Base-by-base conservation (phyloP, 2,329 filamentous ascomycete genomes). In the Aspergillus novofumigatus region DNA sequence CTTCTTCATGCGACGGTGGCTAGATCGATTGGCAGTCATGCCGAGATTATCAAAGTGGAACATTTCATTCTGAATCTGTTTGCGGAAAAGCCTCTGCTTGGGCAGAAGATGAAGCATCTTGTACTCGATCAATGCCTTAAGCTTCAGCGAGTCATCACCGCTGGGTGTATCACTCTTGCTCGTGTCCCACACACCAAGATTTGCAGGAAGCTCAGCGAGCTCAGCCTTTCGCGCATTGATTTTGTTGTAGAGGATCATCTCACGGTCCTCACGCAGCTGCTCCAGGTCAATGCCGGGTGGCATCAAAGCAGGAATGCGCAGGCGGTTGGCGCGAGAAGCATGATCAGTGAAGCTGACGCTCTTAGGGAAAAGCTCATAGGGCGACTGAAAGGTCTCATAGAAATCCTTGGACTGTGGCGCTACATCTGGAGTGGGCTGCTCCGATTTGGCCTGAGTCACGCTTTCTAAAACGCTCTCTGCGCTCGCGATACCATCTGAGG, bases 1-100 rank as follows among this genome's bases (percentile, higher is more conserved):
- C 80, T 97, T 97, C 87, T 99, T 99, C 80, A 94, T 89, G 52
- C 94, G 88, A 38, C 94, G 89, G 74, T 97, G 97, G 68, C 88
- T 85, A 53, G 90, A 88, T 52, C 94, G 87, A 71, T 99, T 99
- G 0, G 92, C 93, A 1, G 93, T 97, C 90, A 97, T 97, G 48
- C 92, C 93, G 28, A 97, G 84, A 67, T 96, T 97, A 70, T 97
- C 92, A 58, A 93, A 95, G 69, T 95, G 88, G 72, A 96, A 87
- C 88, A 99, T 96, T 70, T 95, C 90, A 53, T 90, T 87, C 54
- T 91, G 90, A 62, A 99, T 88, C 72, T 89, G 89, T 65, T 94
- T 90, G 56, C 95, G 88, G 65, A 99, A 80, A 9, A 88, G 84
- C 51, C 90, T 87, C 72, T 99, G 94, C 75, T 95, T 96, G 0